Percentiles rank a stretch among this genome's conserved stretches.
Evolutionary conservation across 2,329 filamentous ascomycete genomes (phyloP).

Genomic region (Penicillium paneum): DNA sequence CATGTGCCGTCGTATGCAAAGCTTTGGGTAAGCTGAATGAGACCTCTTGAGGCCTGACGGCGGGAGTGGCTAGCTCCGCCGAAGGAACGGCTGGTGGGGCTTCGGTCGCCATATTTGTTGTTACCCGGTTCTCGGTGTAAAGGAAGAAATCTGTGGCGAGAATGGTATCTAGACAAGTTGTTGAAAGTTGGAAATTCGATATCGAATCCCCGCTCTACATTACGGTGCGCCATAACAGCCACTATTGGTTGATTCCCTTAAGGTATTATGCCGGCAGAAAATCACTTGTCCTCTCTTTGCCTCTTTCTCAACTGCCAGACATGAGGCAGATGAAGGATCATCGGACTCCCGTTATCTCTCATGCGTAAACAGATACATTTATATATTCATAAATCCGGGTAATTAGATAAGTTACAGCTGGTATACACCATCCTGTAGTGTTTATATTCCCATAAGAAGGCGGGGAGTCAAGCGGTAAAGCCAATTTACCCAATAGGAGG

Average conservation of each 20-base stretch:
- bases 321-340: not conserved
- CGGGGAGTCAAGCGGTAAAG: not conserved
- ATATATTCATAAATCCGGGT: not conserved
- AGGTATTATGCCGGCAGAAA: not conserved
- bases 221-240: not conserved
- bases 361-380: not conserved
- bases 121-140: not conserved
- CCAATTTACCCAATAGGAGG: not conserved
- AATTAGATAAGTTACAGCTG: not conserved
- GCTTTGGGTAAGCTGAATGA: slow-evolving; percentile 57
- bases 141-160: not conserved
- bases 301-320: not conserved
- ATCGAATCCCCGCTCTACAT: not conserved
- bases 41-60: slow-evolving; percentile 50
- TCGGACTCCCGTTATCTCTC: not conserved
- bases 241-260: not conserved
- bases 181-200: not conserved
- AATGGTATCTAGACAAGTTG: not conserved
- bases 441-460: not conserved
- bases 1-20: slow-evolving; percentile 56
- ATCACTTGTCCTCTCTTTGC: not conserved
- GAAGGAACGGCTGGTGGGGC: slow-evolving; percentile 13
- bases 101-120: slow-evolving; percentile 14
- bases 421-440: no score
- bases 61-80: slow-evolving; percentile 22